Evolutionary conservation across 2,329 filamentous ascomycete genomes (phyloP).

Genomic region (Trichoderma semiorbis): DNA sequence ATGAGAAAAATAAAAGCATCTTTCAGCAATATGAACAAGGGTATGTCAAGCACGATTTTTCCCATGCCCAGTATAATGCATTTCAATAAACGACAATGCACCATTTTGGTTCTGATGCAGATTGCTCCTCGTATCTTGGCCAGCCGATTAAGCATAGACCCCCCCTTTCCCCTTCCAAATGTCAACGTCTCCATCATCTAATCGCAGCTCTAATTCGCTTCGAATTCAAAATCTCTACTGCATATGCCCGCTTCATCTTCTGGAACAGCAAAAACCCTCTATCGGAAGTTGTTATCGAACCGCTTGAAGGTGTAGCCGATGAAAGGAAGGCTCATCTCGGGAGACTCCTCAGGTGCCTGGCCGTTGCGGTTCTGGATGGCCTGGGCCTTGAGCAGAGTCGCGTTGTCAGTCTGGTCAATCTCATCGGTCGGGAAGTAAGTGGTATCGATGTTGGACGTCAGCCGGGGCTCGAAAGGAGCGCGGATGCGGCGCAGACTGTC

Average conservation of each 20-base stretch:
- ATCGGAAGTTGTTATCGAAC: conserved; percentile 72
- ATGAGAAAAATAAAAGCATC: neutral
- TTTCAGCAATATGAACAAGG: conserved; percentile 5
- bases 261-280: conserved; percentile 1
- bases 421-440: conserved; percentile 99
- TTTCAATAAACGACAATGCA: conserved; percentile 11
- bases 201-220: conserved; percentile 4
- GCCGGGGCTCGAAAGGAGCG: conserved; percentile 90
- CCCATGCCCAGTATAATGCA: conserved; percentile 11
- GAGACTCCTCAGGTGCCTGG: conserved; percentile 64
- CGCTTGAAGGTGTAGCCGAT: conserved; percentile 77
- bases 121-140: conserved; percentile 12
- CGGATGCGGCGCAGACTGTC: conserved; percentile 88
- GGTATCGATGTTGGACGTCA: conserved; percentile 91
- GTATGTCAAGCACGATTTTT: neutral
- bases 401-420: conserved; percentile 94
- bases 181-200: neutral
- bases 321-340: conserved; percentile 90
- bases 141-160: conserved; percentile 17
- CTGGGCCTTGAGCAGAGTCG: conserved; percentile 79
- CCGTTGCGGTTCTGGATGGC: conserved; percentile 61
- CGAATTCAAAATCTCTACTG: conserved; percentile 18
- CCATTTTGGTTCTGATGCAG: conserved; percentile 15
- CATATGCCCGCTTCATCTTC: conserved; percentile 11
- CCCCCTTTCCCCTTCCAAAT: neutral